A percentile compares a stretch with the other conserved stretches of the same genome.
These are phyloP conservation scores for Zizania palustris DNA, from an alignment of 202 grass and related monocot species.

Conservation along the genomic window DNA sequence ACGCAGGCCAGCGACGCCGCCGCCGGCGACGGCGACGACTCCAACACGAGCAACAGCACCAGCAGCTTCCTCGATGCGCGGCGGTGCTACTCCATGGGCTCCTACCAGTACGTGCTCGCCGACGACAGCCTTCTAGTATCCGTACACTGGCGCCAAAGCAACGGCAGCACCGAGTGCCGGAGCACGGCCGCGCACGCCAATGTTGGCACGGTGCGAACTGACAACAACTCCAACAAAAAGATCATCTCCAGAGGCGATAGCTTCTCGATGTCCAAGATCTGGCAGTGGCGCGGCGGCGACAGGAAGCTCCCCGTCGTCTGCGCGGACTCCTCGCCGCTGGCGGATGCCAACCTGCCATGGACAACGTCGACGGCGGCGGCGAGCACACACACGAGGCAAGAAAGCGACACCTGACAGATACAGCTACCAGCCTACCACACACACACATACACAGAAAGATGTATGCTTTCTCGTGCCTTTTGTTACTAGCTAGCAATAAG, in stretches of 20 bases:
- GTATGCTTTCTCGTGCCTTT: slow-evolving; percentile 9
- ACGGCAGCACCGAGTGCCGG: slow-evolving; percentile 23
- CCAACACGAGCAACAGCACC: slow-evolving; percentile 39
- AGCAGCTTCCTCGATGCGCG: slow-evolving; percentile 66
- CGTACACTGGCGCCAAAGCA: slow-evolving; percentile 45
- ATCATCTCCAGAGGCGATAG: slow-evolving; percentile 79
- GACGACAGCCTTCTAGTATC: slow-evolving; percentile 64
- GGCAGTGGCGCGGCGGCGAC: slow-evolving; percentile 70
- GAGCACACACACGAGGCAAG: slow-evolving; percentile 20
- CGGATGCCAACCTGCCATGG: slow-evolving; percentile 45
- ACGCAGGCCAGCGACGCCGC: background rate
- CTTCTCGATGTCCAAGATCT: slow-evolving; percentile 98
- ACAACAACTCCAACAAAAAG: slow-evolving; percentile 48
- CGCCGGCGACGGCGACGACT: slow-evolving; percentile 3
- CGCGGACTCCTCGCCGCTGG: slow-evolving; percentile 1
- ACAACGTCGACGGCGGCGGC: slow-evolving; percentile 1
- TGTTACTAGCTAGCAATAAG: slow-evolving; percentile 37
- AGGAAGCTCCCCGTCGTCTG: slow-evolving; percentile 33
- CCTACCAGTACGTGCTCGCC: slow-evolving; percentile 82
- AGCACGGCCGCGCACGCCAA: slow-evolving; percentile 1
- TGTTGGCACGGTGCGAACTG: background rate
- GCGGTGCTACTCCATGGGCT: slow-evolving; percentile 93
- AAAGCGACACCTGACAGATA: slow-evolving; percentile 27
- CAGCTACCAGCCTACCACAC: background rate
- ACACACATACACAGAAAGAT: slow-evolving; percentile 9